A percentile compares a stretch with the other conserved stretches of the same genome.
These are phyloP conservation scores for Scheffersomyces lignicola DNA, from an alignment of 1,139 yeast species.

Conservation along the genomic window DNA sequence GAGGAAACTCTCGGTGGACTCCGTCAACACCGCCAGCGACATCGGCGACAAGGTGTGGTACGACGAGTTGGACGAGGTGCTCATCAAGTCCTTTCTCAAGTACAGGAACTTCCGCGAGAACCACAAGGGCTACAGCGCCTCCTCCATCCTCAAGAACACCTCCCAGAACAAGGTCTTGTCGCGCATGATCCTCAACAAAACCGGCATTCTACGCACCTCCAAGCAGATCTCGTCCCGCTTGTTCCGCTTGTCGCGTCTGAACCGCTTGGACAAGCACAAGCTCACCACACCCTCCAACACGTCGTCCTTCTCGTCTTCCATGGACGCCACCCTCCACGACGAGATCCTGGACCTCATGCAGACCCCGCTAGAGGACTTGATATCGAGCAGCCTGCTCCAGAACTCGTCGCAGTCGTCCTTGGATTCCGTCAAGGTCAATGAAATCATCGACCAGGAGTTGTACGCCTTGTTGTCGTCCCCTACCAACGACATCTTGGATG, in stretches of 20 bases:
- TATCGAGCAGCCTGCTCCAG: constrained; percentile 11
- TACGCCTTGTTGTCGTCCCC: constrained; percentile 27
- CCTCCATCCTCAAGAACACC: constrained; percentile 30
- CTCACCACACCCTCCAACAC: constrained; percentile 8
- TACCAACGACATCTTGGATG: constrained; percentile 17
- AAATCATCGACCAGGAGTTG: constrained; percentile 27
- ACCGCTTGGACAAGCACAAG: constrained; percentile 14
- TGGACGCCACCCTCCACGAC: constrained; percentile 13
- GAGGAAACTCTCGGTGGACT: constrained; percentile 13
- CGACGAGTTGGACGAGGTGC: constrained; percentile 35
- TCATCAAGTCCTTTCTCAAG: constrained; percentile 37
- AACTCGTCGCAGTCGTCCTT: constrained; percentile 6
- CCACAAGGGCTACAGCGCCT: constrained; percentile 19
- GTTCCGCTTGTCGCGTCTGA: constrained; percentile 24
- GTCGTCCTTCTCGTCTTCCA: constrained; percentile 1
- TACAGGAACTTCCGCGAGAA: constrained; percentile 35
- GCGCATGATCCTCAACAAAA: constrained; percentile 40
- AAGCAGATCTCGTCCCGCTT: constrained; percentile 42
- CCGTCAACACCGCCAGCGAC: constrained; percentile 11
- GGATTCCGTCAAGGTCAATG: constrained; percentile 19
- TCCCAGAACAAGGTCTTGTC: constrained; percentile 45
- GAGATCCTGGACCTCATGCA: constrained; percentile 24
- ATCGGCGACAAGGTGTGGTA: constrained; percentile 38
- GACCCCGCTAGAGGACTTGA: constrained; percentile 27
- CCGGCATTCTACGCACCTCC: constrained; percentile 38